These are phyloP conservation scores for Coemansia javaensis DNA, from an alignment of 192 early-diverging fungal genomes.

Conservation along the genomic window DNA sequence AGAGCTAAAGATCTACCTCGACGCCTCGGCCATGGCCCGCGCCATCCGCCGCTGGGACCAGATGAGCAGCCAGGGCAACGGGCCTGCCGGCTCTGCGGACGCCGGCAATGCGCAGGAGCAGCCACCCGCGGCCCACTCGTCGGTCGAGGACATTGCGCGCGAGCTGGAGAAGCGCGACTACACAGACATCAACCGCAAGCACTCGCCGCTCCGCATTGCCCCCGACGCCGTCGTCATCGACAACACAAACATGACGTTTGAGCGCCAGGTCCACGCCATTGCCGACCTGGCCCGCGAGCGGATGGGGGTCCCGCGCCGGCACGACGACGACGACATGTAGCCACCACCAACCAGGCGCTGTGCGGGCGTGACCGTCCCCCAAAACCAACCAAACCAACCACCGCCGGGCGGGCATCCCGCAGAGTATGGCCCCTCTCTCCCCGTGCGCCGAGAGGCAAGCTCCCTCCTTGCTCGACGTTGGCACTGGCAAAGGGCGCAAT, in stretches of 20 bases:
- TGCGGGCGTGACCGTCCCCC: too few species aligned
- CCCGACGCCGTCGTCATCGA: slow-evolving; percentile 68
- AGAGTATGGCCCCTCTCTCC: too few species aligned
- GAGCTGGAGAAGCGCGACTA: slow-evolving; percentile 66
- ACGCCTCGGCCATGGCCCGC: slow-evolving; percentile 59
- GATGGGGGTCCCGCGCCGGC: slow-evolving; percentile 39
- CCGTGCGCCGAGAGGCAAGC: too few species aligned
- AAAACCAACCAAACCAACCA: too few species aligned
- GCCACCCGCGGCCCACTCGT: slow-evolving; percentile 10
- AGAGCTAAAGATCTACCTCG: slow-evolving; percentile 72
- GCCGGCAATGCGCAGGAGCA: neutral
- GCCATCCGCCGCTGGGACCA: slow-evolving; percentile 67
- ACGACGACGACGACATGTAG: slow-evolving; percentile 18
- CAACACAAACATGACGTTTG: slow-evolving; percentile 63
- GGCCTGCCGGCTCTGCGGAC: neutral
- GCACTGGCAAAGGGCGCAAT: too few species aligned
- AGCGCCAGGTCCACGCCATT: slow-evolving; percentile 64
- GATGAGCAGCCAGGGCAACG: slow-evolving; percentile 35
- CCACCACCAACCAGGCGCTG: too few species aligned
- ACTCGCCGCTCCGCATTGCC: slow-evolving; percentile 68
- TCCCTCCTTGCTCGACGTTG: too few species aligned
- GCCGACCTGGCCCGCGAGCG: slow-evolving; percentile 49
- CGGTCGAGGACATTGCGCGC: slow-evolving; percentile 54
- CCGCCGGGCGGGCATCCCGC: too few species aligned
- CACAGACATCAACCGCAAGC: slow-evolving; percentile 58